Percentiles rank a stretch among this genome's conserved stretches.
These are phyloP conservation scores for Tausonia pullulans DNA, from an alignment of 1,284 basidiomycete genomes.

Conservation along the genomic window DNA sequence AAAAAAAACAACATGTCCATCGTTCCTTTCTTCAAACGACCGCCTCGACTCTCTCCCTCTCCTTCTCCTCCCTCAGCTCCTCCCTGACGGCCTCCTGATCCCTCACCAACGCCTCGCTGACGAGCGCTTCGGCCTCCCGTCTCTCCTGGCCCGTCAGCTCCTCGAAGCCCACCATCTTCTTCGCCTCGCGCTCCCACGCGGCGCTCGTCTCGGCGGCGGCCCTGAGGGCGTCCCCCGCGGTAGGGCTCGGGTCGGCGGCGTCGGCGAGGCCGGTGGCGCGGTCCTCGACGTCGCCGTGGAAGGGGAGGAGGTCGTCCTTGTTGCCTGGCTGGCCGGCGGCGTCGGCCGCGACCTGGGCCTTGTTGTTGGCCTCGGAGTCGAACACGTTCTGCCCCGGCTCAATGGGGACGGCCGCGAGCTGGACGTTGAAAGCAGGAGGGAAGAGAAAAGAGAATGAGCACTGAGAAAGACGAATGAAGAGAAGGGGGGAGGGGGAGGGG, in stretches of 20 bases:
- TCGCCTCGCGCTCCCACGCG: neutral
- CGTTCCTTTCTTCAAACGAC: too few relatives aligned
- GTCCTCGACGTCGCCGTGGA: slow-evolving; percentile 3
- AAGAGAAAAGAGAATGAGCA: neutral
- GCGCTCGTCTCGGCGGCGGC: neutral
- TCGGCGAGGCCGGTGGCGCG: slow-evolving; percentile 6
- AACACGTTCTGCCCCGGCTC: slow-evolving; percentile 14
- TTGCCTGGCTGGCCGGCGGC: neutral
- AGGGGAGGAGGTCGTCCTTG: neutral
- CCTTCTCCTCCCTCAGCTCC: too few relatives aligned
- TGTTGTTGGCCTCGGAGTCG: slow-evolving; percentile 2
- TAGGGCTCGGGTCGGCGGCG: neutral
- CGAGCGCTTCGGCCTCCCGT: slow-evolving; percentile 1
- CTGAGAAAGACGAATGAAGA: neutral
- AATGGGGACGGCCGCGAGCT: slow-evolving; percentile 1
- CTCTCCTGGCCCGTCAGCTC: slow-evolving; percentile 3
- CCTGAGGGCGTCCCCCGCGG: neutral
- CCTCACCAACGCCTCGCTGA: neutral
- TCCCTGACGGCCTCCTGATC: neutral
- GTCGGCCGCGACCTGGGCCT: neutral
- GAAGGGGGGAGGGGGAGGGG: neutral
- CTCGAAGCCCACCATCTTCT: neutral
- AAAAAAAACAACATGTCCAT: too few relatives aligned
- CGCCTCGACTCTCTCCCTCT: too few relatives aligned
- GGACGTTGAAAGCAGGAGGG: neutral